A percentile compares a stretch with the other conserved stretches of the same genome.
phyloP scores from a whole-genome alignment of 257 asterid species.

The Lavandula angustifolia region DNA sequence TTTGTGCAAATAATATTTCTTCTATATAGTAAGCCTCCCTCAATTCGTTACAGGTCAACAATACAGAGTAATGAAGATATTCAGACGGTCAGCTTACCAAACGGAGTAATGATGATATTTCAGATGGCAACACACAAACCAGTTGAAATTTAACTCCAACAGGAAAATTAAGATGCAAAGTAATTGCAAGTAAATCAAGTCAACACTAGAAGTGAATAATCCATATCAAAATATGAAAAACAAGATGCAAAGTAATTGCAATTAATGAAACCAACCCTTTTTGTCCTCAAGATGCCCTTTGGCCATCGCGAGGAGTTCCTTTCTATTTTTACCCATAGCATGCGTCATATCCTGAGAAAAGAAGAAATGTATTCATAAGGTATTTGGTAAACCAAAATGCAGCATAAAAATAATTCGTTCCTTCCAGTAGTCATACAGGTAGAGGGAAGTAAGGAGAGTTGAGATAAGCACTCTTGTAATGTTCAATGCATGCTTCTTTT shows the following conservation, averaged over 20 bases:
- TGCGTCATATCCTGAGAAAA: slow-evolving; percentile 74
- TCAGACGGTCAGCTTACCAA: neutral
- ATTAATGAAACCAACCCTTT: slow-evolving; percentile 51
- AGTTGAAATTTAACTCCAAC: neutral
- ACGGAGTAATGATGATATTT: neutral
- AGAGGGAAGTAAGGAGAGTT: slow-evolving; percentile 87
- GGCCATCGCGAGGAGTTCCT: slow-evolving; percentile 83
- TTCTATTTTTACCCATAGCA: slow-evolving; percentile 71
- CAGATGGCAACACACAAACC: neutral
- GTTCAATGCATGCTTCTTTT: slow-evolving; percentile 75
- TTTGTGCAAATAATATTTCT: neutral
- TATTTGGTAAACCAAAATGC: slow-evolving; percentile 5
- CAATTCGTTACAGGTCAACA: neutral
- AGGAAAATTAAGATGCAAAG: slow-evolving; percentile 11
- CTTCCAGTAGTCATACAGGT: slow-evolving; percentile 52
- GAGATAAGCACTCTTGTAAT: slow-evolving; percentile 64
- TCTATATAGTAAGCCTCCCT: neutral
- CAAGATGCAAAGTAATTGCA: slow-evolving; percentile 6
- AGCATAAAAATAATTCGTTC: slow-evolving; percentile 25
- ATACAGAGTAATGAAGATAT: neutral
- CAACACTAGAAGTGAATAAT: slow-evolving; percentile 13
- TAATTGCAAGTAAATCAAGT: neutral
- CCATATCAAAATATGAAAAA: slow-evolving; percentile 7
- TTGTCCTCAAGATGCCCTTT: slow-evolving; percentile 64
- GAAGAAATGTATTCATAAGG: slow-evolving; percentile 26